Evolutionary conservation across 139 green algal genomes (phyloP).

Genomic region (Spirogloea muscicola): DNA sequence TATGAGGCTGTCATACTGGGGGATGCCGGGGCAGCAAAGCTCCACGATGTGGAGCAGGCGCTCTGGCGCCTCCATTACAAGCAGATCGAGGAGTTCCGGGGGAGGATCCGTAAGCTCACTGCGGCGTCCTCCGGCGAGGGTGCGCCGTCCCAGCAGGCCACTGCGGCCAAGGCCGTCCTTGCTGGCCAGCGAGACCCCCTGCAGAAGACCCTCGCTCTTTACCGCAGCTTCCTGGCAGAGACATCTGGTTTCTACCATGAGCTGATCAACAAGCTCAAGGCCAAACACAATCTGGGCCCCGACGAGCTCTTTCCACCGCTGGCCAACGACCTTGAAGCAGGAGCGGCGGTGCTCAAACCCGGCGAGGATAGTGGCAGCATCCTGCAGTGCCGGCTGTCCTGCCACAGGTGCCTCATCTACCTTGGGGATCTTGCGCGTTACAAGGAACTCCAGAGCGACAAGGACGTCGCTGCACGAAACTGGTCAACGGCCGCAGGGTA

Average conservation of each 20-base stretch:
- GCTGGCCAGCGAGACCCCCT: slow-evolving; percentile 4
- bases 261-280: slow-evolving; percentile 39
- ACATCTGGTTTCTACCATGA: slow-evolving; percentile 46
- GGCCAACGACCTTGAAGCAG: slow-evolving; percentile 4
- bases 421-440: slow-evolving; percentile 44
- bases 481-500: slow-evolving; percentile 39
- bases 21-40: slow-evolving; percentile 27
- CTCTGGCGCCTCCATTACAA: slow-evolving; percentile 43
- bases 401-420: slow-evolving; percentile 42
- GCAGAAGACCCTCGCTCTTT: slow-evolving; percentile 24
- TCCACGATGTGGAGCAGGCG: slow-evolving; percentile 20
- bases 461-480: slow-evolving; percentile 1
- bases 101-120: slow-evolving; percentile 19
- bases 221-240: slow-evolving; percentile 36
- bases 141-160: not conserved
- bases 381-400: slow-evolving; percentile 22
- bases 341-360: not conserved
- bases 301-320: too few relatives aligned
- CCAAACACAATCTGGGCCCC: slow-evolving; percentile 8
- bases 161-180: too few relatives aligned
- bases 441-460: slow-evolving; percentile 24
- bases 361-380: not conserved
- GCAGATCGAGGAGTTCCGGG: slow-evolving; percentile 47
- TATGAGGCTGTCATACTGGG: slow-evolving; percentile 34
- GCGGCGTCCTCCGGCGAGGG: not conserved